Conservation (phyloP, 164 flowering plant species). For the Tinospora cordifolia region DNA sequence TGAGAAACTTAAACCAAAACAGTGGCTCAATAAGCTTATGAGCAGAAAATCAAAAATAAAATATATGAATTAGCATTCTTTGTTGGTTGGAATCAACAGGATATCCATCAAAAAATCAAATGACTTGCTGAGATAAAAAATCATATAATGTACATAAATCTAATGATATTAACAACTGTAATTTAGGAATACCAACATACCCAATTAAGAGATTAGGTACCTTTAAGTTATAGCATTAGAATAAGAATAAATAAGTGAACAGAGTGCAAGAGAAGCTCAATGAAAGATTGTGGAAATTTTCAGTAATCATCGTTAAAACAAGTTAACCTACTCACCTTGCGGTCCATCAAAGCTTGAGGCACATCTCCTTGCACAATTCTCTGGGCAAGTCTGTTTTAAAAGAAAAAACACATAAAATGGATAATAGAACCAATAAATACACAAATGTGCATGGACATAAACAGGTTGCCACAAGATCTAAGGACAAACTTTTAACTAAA, state of each 20-base stretch:
- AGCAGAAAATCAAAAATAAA: background rate
- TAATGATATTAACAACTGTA: background rate
- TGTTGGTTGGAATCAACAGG: background rate
- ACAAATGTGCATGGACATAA: background rate
- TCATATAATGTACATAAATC: background rate
- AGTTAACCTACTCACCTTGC: conserved; percentile 46
- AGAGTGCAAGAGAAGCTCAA: background rate
- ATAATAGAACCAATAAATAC: too few species aligned
- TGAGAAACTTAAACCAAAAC: too few species aligned
- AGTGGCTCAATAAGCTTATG: background rate
- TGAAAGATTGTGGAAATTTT: background rate
- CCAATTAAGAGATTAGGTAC: background rate
- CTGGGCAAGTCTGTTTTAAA: conserved; percentile 80
- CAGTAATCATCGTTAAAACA: background rate
- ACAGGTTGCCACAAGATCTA: background rate
- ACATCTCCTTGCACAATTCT: conserved; percentile 97
- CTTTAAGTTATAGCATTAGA: background rate
- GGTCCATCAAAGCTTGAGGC: conserved; percentile 95
- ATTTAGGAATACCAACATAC: background rate
- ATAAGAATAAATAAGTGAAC: background rate
- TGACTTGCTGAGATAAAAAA: background rate
- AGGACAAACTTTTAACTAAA: background rate
- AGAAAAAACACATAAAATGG: background rate
- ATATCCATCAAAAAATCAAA: background rate
- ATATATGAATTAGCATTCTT: background rate